Evolutionary conservation across 768 basidiomycete genomes (phyloP), one percentile per base, ranked within the genome.

Genomic region (Russula vinacea): DNA sequence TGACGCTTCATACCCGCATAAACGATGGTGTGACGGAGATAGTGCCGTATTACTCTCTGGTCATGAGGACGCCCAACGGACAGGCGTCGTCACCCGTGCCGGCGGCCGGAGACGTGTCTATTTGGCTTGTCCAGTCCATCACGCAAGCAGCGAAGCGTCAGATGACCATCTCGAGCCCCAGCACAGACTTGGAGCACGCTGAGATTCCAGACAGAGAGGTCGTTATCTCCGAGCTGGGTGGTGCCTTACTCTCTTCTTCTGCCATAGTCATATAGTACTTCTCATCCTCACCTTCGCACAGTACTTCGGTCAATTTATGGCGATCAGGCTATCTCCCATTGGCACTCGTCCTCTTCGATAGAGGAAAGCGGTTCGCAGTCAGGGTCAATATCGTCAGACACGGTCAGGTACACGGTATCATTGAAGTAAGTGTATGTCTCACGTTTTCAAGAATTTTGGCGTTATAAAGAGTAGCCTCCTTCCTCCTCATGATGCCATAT

Each of bases 291-390:
- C 50, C 45, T 35, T 50, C 65, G 19, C 44, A 40, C 70, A 88
- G 91, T 89, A 17, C 76, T 93, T n/a, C 87, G 85, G 72, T 89
- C 89, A 29, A 93, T 93, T 69, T 93, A 92, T 70, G 90, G 90
- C 47, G 84, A 87, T 10, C 76, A 82, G 47, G 79, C 86, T 16
- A 77, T 92, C 44, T 78, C 76, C n/a, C 73, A 84, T 37, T 91
- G 86, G 85, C 76, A 73, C 56, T 77, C 80, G 33, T 69, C 77
- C 32, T 58, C 69, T 52, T 59, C 24, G 37, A 69, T 24, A 32
- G 58, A 59, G 14, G 44, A 19, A 58, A 32, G 59, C 65, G 14
- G 69, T 62, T 13, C 29, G 33, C 42, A 17, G 50, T 51, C 60
- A 54, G 1, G 37, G 57, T 32, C 62, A 47, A 22, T 62, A 26